These are phyloP conservation scores for Populus simonii DNA, from an alignment of 345 rosid species.

Conservation along the genomic window DNA sequence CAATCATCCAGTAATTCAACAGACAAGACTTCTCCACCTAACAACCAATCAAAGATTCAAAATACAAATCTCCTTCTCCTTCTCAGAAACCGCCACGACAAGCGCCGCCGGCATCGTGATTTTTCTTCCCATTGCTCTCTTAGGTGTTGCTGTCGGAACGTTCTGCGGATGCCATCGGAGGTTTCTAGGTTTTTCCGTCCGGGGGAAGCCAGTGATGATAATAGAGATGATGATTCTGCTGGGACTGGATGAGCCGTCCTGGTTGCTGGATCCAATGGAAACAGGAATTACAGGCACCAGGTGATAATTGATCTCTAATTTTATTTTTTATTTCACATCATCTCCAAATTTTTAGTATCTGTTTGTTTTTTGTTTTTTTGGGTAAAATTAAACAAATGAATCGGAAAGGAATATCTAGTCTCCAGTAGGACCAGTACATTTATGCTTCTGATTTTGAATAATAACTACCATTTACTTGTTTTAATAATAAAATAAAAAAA, in stretches of 20 bases:
- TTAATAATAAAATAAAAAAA: no score
- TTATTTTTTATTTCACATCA: no score
- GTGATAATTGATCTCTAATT: slow-evolving; percentile 14
- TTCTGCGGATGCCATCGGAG: slow-evolving; percentile 12
- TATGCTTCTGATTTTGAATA: no score
- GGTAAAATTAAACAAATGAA: no score
- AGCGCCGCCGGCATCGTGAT: slow-evolving; percentile 1
- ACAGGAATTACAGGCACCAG: slow-evolving; percentile 85
- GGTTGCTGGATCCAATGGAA: slow-evolving; percentile 78
- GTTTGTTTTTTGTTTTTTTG: background rate
- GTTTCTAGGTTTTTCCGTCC: slow-evolving; percentile 8
- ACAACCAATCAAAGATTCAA: no score
- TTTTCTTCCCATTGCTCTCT: background rate
- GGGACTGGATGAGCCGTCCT: slow-evolving; percentile 85
- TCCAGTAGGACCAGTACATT: no score
- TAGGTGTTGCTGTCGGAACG: slow-evolving; percentile 6
- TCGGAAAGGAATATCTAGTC: no score
- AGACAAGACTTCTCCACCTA: no score
- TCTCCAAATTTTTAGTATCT: background rate
- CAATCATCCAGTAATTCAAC: no score
- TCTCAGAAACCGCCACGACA: background rate
- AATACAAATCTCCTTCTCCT: background rate
- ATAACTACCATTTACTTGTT: no score
- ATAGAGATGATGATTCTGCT: slow-evolving; percentile 27
- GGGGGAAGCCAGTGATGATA: background rate